phyloP scores from a whole-genome alignment of 2,329 filamentous ascomycete genomes.

The Exophiala mesophila region DNA sequence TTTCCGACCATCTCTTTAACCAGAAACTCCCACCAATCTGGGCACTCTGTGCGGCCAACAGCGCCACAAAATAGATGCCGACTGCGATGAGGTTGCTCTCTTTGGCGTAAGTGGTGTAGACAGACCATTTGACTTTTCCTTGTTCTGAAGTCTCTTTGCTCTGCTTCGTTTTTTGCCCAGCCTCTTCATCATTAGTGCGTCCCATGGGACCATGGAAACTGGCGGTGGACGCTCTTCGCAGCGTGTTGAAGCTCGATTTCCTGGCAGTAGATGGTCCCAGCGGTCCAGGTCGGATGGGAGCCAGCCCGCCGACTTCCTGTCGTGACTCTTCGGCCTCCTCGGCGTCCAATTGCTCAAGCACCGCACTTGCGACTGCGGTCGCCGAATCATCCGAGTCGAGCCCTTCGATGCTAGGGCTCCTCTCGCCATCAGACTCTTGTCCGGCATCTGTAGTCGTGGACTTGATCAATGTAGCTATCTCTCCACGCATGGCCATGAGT shows the following conservation, averaged over 20 bases:
- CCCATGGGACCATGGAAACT: slow-evolving; percentile 83
- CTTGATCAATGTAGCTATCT: slow-evolving; percentile 78
- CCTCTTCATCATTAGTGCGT: slow-evolving; percentile 77
- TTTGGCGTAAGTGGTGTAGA: slow-evolving; percentile 92
- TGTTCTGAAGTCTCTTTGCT: slow-evolving; percentile 85
- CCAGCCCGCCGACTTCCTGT: slow-evolving; percentile 69
- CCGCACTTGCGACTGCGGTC: slow-evolving; percentile 50
- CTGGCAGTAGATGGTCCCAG: slow-evolving; percentile 48
- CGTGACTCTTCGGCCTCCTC: slow-evolving; percentile 58
- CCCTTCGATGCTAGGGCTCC: slow-evolving; percentile 36
- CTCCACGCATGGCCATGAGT: slow-evolving; percentile 87
- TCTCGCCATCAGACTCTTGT: slow-evolving; percentile 27
- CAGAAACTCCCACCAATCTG: slow-evolving; percentile 83
- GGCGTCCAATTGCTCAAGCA: slow-evolving; percentile 47
- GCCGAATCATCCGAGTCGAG: slow-evolving; percentile 57
- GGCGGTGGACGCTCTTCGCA: slow-evolving; percentile 85
- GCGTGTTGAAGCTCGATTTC: slow-evolving; percentile 65
- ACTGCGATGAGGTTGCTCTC: slow-evolving; percentile 88
- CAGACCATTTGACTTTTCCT: slow-evolving; percentile 96
- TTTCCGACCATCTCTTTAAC: slow-evolving; percentile 89
- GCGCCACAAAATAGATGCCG: slow-evolving; percentile 67
- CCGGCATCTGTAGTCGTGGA: slow-evolving; percentile 61
- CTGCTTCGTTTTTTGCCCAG: slow-evolving; percentile 71
- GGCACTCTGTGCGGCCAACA: slow-evolving; percentile 74
- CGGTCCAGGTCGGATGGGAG: slow-evolving; percentile 61